Evolutionary conservation across 345 rosid species (phyloP).

Genomic region (Citrus reticulata): DNA sequence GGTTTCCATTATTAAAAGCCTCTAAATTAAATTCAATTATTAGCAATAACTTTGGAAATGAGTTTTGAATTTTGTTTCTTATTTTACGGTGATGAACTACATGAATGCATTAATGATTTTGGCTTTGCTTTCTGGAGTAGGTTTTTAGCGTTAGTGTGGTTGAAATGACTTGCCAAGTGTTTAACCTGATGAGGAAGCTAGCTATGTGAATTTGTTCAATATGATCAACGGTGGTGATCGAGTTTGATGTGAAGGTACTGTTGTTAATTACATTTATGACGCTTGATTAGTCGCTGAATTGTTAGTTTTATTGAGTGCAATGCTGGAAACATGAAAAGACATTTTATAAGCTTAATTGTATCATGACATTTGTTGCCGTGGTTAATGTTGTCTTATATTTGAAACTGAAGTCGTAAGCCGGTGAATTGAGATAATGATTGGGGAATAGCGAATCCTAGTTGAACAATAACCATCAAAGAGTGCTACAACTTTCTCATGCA

Average conservation of each 20-base stretch:
- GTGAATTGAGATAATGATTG: background rate
- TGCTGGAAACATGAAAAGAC: background rate
- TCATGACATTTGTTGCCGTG: background rate
- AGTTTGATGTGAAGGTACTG: constrained; percentile 23
- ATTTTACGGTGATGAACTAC: background rate
- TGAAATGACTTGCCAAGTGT: constrained; percentile 4
- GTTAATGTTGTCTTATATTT: background rate
- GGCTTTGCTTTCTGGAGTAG: background rate
- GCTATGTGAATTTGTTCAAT: background rate
- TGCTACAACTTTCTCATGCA: background rate
- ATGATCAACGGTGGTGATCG: constrained; percentile 3
- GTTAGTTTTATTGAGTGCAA: background rate
- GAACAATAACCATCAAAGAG: background rate
- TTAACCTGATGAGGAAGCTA: background rate
- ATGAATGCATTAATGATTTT: background rate
- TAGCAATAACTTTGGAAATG: background rate
- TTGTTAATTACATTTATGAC: background rate
- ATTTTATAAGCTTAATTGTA: background rate
- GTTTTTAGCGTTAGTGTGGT: background rate
- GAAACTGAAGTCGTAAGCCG: background rate
- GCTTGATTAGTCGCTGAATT: background rate
- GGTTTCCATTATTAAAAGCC: constrained; percentile 16
- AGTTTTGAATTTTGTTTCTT: background rate
- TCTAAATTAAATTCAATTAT: background rate
- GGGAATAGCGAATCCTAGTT: background rate